Evolutionary conservation across 352 stramenopile species (phyloP).

Genomic region (Phytopythium ostracodes): DNA sequence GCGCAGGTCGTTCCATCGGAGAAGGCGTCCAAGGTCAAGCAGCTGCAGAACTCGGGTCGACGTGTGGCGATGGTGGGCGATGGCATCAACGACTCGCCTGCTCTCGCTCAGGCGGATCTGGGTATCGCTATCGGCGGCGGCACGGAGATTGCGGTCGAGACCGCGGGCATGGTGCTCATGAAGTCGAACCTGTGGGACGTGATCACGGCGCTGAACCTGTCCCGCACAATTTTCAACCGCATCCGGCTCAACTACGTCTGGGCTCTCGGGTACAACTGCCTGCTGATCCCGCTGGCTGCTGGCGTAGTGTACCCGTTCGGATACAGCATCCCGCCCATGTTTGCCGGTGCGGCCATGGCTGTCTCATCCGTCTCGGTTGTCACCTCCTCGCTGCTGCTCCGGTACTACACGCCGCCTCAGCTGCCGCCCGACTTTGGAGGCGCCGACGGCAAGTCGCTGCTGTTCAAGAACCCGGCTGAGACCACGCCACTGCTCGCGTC

Average conservation of each 20-base stretch:
- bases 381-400: conserved; percentile 91
- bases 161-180: conserved; percentile 93
- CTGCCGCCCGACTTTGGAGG: conserved; percentile 54
- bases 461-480: conserved; percentile 81
- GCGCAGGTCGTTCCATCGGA: conserved; percentile 95
- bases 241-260: conserved; percentile 98
- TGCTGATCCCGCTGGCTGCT: conserved; percentile 96
- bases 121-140: conserved; percentile 95
- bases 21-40: conserved; percentile 92
- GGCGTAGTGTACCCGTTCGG: conserved; percentile 96
- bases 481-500: conserved; percentile 68
- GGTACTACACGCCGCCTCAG: conserved; percentile 85
- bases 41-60: conserved; percentile 86
- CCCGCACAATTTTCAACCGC: conserved; percentile 93
- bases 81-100: conserved; percentile 98
- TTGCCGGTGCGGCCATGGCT: conserved; percentile 95
- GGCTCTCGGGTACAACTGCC: conserved; percentile 97
- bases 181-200: conserved; percentile 91
- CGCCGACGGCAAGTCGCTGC: conserved; percentile 68
- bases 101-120: conserved; percentile 95
- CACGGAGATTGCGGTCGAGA: conserved; percentile 97
- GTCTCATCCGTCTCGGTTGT: conserved; percentile 96
- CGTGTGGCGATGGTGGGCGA: conserved; percentile 96
- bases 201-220: conserved; percentile 96
- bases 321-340: conserved; percentile 93